Conservation (phyloP, 2,329 filamentous ascomycete species). For the Leptographium lundbergii region DNA sequence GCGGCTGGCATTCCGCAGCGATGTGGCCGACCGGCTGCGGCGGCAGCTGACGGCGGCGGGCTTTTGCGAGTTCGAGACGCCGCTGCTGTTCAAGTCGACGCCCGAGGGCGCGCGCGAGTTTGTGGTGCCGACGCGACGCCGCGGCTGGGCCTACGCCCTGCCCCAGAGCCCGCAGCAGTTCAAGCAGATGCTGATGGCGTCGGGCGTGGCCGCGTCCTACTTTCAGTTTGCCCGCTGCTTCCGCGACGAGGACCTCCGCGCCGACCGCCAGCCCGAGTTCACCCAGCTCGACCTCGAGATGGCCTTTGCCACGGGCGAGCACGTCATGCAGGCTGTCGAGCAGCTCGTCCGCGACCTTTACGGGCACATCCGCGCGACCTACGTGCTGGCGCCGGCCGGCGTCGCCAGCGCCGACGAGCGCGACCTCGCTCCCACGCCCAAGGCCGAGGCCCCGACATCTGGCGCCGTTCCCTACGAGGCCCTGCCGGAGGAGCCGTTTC, state of each 20-base stretch:
- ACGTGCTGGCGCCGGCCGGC: slow-evolving; percentile 11
- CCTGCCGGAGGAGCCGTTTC: slow-evolving; percentile 30
- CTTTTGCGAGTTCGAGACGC: slow-evolving; percentile 80
- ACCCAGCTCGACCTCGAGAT: slow-evolving; percentile 91
- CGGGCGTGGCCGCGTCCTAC: slow-evolving; percentile 61
- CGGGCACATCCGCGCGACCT: slow-evolving; percentile 30
- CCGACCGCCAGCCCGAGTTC: slow-evolving; percentile 92
- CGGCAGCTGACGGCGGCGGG: slow-evolving; percentile 21
- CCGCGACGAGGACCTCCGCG: slow-evolving; percentile 83
- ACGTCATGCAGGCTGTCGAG: slow-evolving; percentile 51
- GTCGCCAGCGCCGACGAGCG: slow-evolving; percentile 15
- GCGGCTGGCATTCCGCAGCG: slow-evolving; percentile 57
- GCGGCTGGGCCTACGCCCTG: slow-evolving; percentile 72
- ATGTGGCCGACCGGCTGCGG: slow-evolving; percentile 18
- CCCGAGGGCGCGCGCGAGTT: slow-evolving; percentile 94
- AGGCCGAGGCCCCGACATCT: neutral
- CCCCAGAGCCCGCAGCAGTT: slow-evolving; percentile 97
- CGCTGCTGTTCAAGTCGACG: slow-evolving; percentile 91
- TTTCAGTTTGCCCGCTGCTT: slow-evolving; percentile 93
- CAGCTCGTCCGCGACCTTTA: slow-evolving; percentile 42
- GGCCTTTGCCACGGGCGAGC: slow-evolving; percentile 62
- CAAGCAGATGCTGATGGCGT: slow-evolving; percentile 94
- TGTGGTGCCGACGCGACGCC: slow-evolving; percentile 70
- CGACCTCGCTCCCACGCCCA: slow-evolving; percentile 13
- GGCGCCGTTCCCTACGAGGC: slow-evolving; percentile 11